Base-by-base conservation (phyloP, 169 alveolate genomes). In the Plasmodium reichenowi region DNA sequence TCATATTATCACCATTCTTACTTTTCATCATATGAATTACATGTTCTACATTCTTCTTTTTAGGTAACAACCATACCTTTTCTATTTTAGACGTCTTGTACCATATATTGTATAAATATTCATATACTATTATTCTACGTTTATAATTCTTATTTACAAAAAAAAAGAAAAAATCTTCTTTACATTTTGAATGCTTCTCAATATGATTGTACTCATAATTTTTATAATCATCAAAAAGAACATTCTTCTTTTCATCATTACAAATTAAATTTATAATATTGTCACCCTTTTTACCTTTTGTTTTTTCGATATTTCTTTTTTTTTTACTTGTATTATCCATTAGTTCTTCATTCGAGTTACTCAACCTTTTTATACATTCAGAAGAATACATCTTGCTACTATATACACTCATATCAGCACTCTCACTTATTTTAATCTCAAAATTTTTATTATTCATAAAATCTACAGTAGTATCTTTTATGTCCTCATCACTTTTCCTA, bases 131-230 rank as follows among this genome's bases (percentile, higher is more conserved):
- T 4, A 86, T 15, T 48, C 87, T 59, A 43, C 72, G 7, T 47
- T 54, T 54, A n/a, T 60, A 20, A 32, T 43, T 60, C 20, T 74
- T 72, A 15, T 48, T 72, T 26, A 86, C 48, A 86, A 86, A 86
- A 60, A 86, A 64, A n/a, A 86, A 86, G 43, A 86, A 72, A 13
- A 86, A 59, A 72, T 86, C 76, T 15, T 86, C 92, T 26, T 48
- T 52, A 17, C 92, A 29, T 20, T 56, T 66, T 0, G 89, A 15
- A 64, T 50, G 67, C 24, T 74, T 74, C 10, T 74, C 45, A 17
- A 73, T 9, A 29, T 3, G 54, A 15, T n/a, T 47, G 7, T 13
- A 1, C 38, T 15, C n/a, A 26, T 32, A 22, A 52, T 1, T 12
- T 43, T 54, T 32, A 47, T 12, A 24, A 17, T 12, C n/a, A 4